Base-by-base conservation (phyloP, 805 yeast species). In the Candida takata region DNA sequence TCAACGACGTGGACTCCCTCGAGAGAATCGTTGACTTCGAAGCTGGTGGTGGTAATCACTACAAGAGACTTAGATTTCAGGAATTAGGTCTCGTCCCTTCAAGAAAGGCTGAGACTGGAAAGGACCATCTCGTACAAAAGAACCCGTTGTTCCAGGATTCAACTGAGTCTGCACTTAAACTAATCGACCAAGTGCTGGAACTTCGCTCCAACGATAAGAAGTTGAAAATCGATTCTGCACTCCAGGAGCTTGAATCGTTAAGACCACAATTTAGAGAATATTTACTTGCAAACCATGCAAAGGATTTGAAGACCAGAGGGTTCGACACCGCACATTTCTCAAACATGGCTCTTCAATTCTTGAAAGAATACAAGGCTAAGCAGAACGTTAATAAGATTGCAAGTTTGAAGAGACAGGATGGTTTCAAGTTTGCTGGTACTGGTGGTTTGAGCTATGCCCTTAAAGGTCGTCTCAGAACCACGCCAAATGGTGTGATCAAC, bases 371-470 rank as follows among this genome's bases (percentile, higher is more conserved):
- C 21, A 31, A 43, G 14, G 7, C 15, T 5, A 37, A 34, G 16
- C 19, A 21, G 13, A 24, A 35, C n/a, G 24, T 31, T 19, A 34
- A 29, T 33, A 32, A 29, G 19, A 16, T 42, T 24, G 33, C 35
- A 29, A 36, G 41, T 33, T 19, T 45, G 14, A 20, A 20, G 24
- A 30, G 35, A 14, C 9, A 31, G 8, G 37, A 39, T 9, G 38
- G 44, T 11, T 43, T 43, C 28, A 55, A 57, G 19, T 55, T 74
- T 31, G 70, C 79, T 36, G 94, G 87, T 23, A 73, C 83, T 7
- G 95, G 82, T 20, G 95, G 95, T 6, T 67, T 84, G 41, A 71
- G 84, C 2, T 85, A 84, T 49, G 66, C 65, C 27, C 70, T 81
- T 42, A 70, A 68, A 39, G 95, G 95, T 6, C 71, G 85, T 54